These are phyloP conservation scores for Amanita rubescens DNA, from an alignment of 768 basidiomycete species.

Conservation along the genomic window DNA sequence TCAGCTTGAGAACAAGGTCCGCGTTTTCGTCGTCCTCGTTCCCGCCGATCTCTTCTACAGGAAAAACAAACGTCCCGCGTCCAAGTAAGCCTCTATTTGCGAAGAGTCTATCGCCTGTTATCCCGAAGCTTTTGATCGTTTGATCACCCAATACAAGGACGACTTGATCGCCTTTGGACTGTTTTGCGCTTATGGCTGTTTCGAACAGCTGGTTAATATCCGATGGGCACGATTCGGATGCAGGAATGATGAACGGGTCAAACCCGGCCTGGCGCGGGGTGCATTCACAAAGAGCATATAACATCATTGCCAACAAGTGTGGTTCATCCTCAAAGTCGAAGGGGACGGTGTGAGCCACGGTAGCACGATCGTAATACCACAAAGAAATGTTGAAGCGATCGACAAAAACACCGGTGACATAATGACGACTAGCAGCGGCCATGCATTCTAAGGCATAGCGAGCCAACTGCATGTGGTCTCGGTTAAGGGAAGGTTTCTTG, in stretches of 20 bases:
- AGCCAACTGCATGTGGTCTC: constrained; percentile 8
- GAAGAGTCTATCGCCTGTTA: constrained; percentile 3
- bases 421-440: constrained; percentile 12
- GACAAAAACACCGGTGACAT: constrained; percentile 16
- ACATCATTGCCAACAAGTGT: constrained; percentile 14
- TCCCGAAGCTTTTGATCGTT: not conserved
- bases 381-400: constrained; percentile 12
- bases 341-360: constrained; percentile 11
- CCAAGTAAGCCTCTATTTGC: constrained; percentile 11
- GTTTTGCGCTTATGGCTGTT: not conserved
- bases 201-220: not conserved
- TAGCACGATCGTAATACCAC: constrained; percentile 22
- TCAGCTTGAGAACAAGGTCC: constrained; percentile 10
- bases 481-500: not conserved
- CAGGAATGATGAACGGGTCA: constrained; percentile 10
- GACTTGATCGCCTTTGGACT: not conserved
- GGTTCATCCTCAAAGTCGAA: constrained; percentile 16
- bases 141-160: not conserved
- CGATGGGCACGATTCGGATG: not conserved
- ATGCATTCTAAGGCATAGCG: constrained; percentile 13
- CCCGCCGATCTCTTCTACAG: not conserved
- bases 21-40: not conserved
- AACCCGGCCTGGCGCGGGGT: constrained; percentile 11
- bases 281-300: constrained; percentile 12
- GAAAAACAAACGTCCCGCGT: constrained; percentile 14